phyloP scores from a whole-genome alignment of 2,329 filamentous ascomycete species.

The Fusarium aywerte region DNA sequence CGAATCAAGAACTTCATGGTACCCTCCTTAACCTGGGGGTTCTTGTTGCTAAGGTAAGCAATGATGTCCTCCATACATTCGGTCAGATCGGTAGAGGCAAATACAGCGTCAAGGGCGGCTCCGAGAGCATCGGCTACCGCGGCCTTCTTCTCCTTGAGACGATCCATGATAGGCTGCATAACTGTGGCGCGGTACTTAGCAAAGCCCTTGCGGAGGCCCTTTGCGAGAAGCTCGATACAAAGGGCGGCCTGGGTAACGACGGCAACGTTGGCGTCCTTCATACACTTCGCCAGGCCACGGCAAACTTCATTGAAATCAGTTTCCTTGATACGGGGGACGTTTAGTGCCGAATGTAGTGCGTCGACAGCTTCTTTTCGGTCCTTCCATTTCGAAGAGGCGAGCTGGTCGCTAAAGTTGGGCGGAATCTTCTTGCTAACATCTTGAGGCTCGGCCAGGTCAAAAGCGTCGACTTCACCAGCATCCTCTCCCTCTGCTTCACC shows the following conservation, averaged over 20 bases:
- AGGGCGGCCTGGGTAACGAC: slow-evolving; percentile 94
- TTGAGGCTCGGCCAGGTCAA: slow-evolving; percentile 85
- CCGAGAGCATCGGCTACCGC: slow-evolving; percentile 88
- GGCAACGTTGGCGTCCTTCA: slow-evolving; percentile 98
- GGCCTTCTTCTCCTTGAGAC: slow-evolving; percentile 96
- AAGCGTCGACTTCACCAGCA: slow-evolving; percentile 77
- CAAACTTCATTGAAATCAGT: slow-evolving; percentile 87
- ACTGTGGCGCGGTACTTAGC: slow-evolving; percentile 82
- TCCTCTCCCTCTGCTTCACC: slow-evolving; percentile 63
- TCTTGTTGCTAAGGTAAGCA: slow-evolving; percentile 89
- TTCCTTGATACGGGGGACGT: slow-evolving; percentile 92
- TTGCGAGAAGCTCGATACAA: slow-evolving; percentile 89
- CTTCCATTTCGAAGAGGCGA: slow-evolving; percentile 97
- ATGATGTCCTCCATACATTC: slow-evolving; percentile 94
- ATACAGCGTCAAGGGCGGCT: slow-evolving; percentile 79
- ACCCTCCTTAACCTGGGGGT: slow-evolving; percentile 96
- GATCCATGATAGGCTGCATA: slow-evolving; percentile 91
- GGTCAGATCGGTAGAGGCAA: slow-evolving; percentile 73
- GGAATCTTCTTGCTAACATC: slow-evolving; percentile 87
- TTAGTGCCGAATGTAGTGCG: slow-evolving; percentile 77
- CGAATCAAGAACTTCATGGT: slow-evolving; percentile 94
- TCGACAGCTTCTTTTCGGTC: slow-evolving; percentile 96
- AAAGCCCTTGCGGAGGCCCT: slow-evolving; percentile 82
- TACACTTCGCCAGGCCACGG: slow-evolving; percentile 87
- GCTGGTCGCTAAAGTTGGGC: slow-evolving; percentile 81